A percentile compares a stretch with the other conserved stretches of the same genome.
phyloP scores from a whole-genome alignment of 345 rosid species.

The Syzygium oleosum region DNA sequence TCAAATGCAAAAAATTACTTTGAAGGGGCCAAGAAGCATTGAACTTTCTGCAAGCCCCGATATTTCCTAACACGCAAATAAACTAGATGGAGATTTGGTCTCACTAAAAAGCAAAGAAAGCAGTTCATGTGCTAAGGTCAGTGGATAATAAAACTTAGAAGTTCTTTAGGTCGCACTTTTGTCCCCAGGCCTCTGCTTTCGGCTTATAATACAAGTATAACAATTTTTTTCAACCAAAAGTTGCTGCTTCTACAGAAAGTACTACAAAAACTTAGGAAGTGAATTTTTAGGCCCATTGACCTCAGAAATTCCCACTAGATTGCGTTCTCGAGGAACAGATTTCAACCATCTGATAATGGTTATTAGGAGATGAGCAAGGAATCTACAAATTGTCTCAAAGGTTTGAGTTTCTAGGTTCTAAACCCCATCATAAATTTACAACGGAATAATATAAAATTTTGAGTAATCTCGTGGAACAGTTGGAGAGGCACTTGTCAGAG shows the following conservation, averaged over 20 bases:
- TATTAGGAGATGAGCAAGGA: conserved; percentile 11
- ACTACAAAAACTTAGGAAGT: background rate
- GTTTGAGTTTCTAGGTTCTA: background rate
- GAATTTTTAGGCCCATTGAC: background rate
- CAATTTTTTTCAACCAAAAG: background rate
- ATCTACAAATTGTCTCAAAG: conserved; percentile 12
- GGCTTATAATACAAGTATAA: background rate
- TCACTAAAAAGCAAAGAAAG: background rate
- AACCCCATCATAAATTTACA: background rate
- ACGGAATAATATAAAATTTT: background rate
- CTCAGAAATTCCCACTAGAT: conserved; percentile 8
- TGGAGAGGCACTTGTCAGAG: background rate
- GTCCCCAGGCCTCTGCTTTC: background rate
- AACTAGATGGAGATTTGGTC: background rate
- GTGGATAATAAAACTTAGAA: background rate
- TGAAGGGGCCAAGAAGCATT: background rate
- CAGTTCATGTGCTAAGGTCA: background rate
- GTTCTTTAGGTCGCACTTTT: background rate
- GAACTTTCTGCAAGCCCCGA: background rate
- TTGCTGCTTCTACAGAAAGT: background rate
- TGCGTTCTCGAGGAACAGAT: conserved; percentile 1
- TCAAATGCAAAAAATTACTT: background rate
- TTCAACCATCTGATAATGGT: conserved; percentile 15
- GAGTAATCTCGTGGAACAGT: background rate
- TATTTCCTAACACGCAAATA: background rate